Percentiles rank a stretch among this genome's conserved stretches.
These are phyloP conservation scores for Litchi chinensis DNA, from an alignment of 345 rosid species.

Conservation along the genomic window DNA sequence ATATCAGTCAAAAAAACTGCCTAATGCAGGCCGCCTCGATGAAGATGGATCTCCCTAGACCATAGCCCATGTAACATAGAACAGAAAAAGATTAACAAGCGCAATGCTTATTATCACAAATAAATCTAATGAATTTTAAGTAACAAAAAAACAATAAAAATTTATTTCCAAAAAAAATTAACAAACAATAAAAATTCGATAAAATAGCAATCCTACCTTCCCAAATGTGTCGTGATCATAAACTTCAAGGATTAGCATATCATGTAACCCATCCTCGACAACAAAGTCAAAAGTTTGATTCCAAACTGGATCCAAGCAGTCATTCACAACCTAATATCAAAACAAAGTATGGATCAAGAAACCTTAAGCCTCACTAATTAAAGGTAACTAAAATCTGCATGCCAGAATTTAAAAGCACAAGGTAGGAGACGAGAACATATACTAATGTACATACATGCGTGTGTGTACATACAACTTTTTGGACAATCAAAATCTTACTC, in stretches of 20 bases:
- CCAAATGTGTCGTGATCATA: constrained; percentile 99
- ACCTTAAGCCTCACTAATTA: not conserved
- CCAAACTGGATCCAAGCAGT: constrained; percentile 94
- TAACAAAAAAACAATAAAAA: not conserved
- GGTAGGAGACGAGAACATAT: not conserved
- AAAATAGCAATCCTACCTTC: constrained; percentile 57
- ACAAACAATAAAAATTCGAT: not conserved
- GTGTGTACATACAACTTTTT: not conserved
- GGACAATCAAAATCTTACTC: constrained; percentile 47
- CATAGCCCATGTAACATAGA: not conserved
- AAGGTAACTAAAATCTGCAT: not conserved
- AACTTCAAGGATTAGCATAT: constrained; percentile 89
- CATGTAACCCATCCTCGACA: constrained; percentile 96
- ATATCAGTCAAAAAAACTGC: not conserved
- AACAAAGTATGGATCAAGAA: constrained; percentile 14
- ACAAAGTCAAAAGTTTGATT: constrained; percentile 98
- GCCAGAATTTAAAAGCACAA: not conserved
- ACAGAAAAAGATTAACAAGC: not conserved
- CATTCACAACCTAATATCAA: constrained; percentile 73
- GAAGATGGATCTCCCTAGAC: not conserved
- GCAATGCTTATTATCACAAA: not conserved
- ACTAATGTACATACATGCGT: not conserved
- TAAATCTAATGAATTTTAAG: not conserved
- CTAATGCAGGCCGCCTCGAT: not conserved
- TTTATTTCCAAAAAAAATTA: not conserved